These are phyloP conservation scores for Neopestalotiopsis clavispora DNA, from an alignment of 2,329 filamentous ascomycete genomes.

Conservation along the genomic window DNA sequence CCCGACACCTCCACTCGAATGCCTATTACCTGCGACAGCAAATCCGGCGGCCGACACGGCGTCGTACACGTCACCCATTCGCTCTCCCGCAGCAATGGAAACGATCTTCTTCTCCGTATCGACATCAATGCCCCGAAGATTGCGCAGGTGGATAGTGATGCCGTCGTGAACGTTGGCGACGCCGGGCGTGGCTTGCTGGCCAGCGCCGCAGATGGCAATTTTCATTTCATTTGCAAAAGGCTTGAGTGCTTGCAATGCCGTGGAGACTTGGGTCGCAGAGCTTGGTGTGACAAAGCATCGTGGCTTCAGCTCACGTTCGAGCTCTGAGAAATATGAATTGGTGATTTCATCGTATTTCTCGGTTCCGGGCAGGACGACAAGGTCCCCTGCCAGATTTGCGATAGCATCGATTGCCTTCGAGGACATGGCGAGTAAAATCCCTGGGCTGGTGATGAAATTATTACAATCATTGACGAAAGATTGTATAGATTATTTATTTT, in stretches of 20 bases:
- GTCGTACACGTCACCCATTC: background rate
- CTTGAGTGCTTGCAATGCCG: background rate
- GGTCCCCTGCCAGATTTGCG: background rate
- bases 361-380: background rate
- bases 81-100: background rate
- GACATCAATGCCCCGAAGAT: background rate
- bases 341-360: conserved; percentile 20
- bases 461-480: background rate
- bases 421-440: background rate
- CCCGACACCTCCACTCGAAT: conserved; percentile 4
- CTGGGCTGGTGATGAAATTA: too few species aligned
- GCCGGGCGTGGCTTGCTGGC: background rate
- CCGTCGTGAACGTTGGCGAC: conserved; percentile 1
- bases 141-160: background rate
- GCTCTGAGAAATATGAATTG: conserved; percentile 23
- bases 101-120: background rate
- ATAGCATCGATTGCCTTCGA: background rate
- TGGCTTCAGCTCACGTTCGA: conserved; percentile 23
- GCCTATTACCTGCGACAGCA: background rate
- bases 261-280: conserved; percentile 19
- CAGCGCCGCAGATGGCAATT: background rate
- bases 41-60: background rate
- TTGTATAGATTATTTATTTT: background rate
- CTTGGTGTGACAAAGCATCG: conserved; percentile 22
- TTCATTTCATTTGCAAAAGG: background rate